These are phyloP conservation scores for Saccharomycopsis fermentans DNA, from an alignment of 805 yeast species.

Conservation along the genomic window DNA sequence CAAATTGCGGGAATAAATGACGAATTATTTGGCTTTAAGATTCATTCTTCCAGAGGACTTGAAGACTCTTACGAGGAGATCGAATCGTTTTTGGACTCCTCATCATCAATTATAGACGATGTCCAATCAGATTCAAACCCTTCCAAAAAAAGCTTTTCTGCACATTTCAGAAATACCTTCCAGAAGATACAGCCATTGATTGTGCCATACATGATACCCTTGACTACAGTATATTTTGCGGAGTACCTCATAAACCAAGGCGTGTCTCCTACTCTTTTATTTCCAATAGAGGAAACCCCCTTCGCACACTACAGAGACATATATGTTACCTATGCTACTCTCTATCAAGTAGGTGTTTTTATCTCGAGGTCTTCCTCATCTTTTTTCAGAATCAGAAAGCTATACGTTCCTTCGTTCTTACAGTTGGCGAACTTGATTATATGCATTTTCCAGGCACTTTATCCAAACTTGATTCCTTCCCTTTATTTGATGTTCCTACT, in stretches of 20 bases:
- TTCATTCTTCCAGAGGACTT: not conserved
- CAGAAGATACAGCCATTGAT: constrained; percentile 34
- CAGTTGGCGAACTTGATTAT: constrained; percentile 57
- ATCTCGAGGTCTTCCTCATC: constrained; percentile 78
- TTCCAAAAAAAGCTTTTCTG: not conserved
- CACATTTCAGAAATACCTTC: constrained; percentile 24
- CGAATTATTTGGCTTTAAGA: not conserved
- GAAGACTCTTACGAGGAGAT: not conserved
- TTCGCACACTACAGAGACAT: constrained; percentile 68
- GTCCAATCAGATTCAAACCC: not conserved
- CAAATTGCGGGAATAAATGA: constrained; percentile 6
- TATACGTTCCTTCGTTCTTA: constrained; percentile 54
- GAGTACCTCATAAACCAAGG: constrained; percentile 92
- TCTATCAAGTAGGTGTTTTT: constrained; percentile 89
- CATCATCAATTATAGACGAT: not conserved
- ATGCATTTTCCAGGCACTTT: constrained; percentile 55
- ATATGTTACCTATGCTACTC: constrained; percentile 82
- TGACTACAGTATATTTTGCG: constrained; percentile 70
- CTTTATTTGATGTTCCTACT: constrained; percentile 54
- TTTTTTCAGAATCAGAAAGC: constrained; percentile 44
- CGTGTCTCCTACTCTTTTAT: constrained; percentile 76
- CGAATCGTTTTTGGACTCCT: constrained; percentile 2
- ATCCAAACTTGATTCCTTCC: constrained; percentile 38
- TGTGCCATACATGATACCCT: constrained; percentile 71
- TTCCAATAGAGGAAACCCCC: constrained; percentile 62